Conservation (phyloP, 2,329 filamentous ascomycete genomes). For the Colletotrichum sp. region DNA sequence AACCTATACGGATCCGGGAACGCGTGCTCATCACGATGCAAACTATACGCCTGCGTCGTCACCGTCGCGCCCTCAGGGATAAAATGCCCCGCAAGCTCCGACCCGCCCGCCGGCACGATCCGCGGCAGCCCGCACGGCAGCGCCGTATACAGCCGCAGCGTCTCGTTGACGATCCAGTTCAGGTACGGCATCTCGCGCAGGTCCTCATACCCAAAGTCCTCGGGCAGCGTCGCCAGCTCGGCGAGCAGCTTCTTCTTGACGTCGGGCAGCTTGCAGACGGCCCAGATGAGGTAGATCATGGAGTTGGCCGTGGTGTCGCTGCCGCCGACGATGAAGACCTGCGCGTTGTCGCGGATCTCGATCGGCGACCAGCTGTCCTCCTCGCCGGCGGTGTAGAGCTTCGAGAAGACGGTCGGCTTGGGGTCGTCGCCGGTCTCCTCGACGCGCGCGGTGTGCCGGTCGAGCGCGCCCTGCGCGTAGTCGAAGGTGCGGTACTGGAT, state of each 20-base stretch:
- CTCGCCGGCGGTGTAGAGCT: constrained; percentile 6
- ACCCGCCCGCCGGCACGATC: constrained; percentile 42
- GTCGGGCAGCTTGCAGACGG: constrained; percentile 34
- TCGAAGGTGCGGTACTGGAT: constrained; percentile 7
- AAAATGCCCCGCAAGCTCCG: constrained; percentile 39
- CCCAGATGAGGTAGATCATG: constrained; percentile 53
- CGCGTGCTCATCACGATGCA: constrained; percentile 47
- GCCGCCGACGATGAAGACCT: constrained; percentile 52
- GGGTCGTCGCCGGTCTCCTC: not conserved
- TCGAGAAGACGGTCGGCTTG: constrained; percentile 10
- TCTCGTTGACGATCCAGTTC: constrained; percentile 49
- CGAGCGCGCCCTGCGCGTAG: constrained; percentile 5
- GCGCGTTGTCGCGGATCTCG: constrained; percentile 18
- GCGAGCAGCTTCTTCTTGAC: constrained; percentile 35
- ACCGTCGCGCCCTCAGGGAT: constrained; percentile 46
- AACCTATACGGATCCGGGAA: constrained; percentile 44
- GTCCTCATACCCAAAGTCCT: constrained; percentile 33
- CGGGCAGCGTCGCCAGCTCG: constrained; percentile 31
- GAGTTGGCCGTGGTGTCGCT: constrained; percentile 58
- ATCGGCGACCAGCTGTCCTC: constrained; percentile 1
- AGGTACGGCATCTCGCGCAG: constrained; percentile 45
- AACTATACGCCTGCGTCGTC: constrained; percentile 47
- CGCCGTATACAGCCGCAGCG: constrained; percentile 47
- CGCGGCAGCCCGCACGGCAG: constrained; percentile 45
- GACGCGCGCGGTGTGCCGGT: constrained; percentile 10